Base-by-base conservation (phyloP, 78 protist genomes). In the Fonticula alba region DNA sequence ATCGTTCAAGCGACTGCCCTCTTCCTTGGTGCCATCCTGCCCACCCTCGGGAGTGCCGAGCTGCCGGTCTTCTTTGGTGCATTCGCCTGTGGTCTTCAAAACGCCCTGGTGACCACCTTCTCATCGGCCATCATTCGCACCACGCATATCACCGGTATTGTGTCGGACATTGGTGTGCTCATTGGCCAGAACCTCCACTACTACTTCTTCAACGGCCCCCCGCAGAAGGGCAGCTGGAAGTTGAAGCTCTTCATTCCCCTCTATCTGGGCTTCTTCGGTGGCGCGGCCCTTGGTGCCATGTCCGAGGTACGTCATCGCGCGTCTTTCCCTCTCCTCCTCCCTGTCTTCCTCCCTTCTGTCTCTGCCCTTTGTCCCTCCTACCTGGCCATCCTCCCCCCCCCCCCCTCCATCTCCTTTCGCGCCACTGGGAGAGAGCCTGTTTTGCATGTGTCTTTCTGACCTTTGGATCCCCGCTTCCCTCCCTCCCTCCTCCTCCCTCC, bases 101-200 rank as follows among this genome's bases (percentile, higher is more conserved):
- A 68, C 46, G 62, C 64, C 11, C 20, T 68, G 65, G 32, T 33
- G 50, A 57, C 73, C 22, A 11, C 14, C 40, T 59, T 31, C 67
- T 26, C 46, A 11, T 53, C 36, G 15, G 73, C 73, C 17, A 36
- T 68, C 20, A 20, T 68, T 15, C 73, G 73, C 15, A 68, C 73
- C 49, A 68, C 73, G 27, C 73, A 68, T 52, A 32, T 59, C 38
- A 68, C 73, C 6, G 73, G 73, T 5, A 40, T 57, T 15, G 53
- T 57, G 33, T 43, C 73, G 26, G 73, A 68, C 46, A 68, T 68
- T 17, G 73, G 71, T 7, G 20, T 20, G 36, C 9, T 35, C 26
- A 2, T 52, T 5, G 71, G 62, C 10, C 35, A 37, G 49, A 17
- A 7, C n/a, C 33, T 66, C 35, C 36, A 38, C 13, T 24, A 26